Conservation (phyloP, 108 stramenopile genomes). For the Nitzschia sp. region DNA sequence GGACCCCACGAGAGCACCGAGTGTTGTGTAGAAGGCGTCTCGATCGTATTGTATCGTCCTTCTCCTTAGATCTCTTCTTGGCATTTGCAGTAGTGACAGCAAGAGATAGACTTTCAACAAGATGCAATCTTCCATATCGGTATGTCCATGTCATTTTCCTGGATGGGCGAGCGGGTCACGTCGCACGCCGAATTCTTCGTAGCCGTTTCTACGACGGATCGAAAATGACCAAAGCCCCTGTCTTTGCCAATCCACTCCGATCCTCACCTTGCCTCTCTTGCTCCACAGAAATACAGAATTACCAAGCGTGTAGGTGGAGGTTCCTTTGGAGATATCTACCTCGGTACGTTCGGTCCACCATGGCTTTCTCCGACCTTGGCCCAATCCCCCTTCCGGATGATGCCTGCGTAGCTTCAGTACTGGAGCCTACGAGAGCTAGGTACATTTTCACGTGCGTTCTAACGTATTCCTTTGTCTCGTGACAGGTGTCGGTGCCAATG, state of each 20-base stretch:
- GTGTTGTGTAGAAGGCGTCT: too few species aligned
- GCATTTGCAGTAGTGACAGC: too few species aligned
- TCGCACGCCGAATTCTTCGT: background rate
- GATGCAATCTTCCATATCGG: constrained; percentile 56
- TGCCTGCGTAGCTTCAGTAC: background rate
- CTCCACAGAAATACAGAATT: constrained; percentile 90
- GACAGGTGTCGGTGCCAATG: constrained; percentile 70
- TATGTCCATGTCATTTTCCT: constrained; percentile 19
- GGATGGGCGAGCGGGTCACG: background rate
- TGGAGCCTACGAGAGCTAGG: background rate
- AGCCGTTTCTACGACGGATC: background rate
- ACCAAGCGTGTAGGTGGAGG: constrained; percentile 98
- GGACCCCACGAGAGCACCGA: too few species aligned
- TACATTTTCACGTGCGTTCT: background rate
- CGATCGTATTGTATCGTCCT: too few species aligned
- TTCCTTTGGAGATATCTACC: constrained; percentile 99
- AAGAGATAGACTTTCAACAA: constrained; percentile 1
- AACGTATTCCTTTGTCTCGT: background rate
- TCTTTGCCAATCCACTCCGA: background rate
- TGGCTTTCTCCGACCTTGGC: background rate
- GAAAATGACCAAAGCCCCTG: background rate
- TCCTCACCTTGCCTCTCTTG: background rate
- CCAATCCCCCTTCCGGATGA: background rate
- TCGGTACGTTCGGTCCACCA: constrained; percentile 40
- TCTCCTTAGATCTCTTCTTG: too few species aligned